Evolutionary conservation across 139 green algal species (phyloP), one percentile per base, ranked within the genome.

Genomic region (Micractinium conductrix): DNA sequence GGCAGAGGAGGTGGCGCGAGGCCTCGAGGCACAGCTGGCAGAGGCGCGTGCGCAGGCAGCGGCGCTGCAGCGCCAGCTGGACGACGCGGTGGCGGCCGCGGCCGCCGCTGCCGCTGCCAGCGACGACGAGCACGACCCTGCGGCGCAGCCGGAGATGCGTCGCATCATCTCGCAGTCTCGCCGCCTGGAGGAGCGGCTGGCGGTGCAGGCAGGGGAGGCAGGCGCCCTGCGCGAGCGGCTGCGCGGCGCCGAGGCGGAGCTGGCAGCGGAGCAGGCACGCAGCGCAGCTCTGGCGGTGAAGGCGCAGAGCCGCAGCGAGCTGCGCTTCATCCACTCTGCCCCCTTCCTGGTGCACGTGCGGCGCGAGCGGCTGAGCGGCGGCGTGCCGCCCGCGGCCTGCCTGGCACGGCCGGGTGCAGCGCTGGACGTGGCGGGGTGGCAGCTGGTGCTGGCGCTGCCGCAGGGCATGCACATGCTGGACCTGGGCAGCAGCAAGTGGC

Each of bases 141-240:
- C 21, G 16, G 30, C 28, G 21, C 35, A 53, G 35, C 37, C 35
- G 0, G 75, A 81, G 50, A n/a, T 81, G 75, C 50, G 26, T 50
- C 53, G 50, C 2, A 19, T 50, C 24, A 53, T 70, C 53, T 37
- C 35, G n/a, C 24, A 81, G 19, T 12, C 21, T 2, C 43, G 21
- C 65, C 50, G 55, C 50, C 80, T 80, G 68, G 69, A 70, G 30
- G 68, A 85, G 37, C 68, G 38, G 35, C 53, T 85, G 26, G 48
- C n/a, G 30, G 48, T 37, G 28, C 50, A 62, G 69, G 35, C n/a
- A 50, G 26, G 14, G 30, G 50, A 26, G 28, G 17, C 63, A 16
- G 68, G 60, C n/a, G 37, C 22, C 4, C 50, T 85, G 68, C 80
- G 50, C 14, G 24, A 38, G 48, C 67, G 53, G 38, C 80, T 80